These are phyloP conservation scores for Vigna unguiculata DNA, from an alignment of 306 rosid genomes.

Conservation along the genomic window DNA sequence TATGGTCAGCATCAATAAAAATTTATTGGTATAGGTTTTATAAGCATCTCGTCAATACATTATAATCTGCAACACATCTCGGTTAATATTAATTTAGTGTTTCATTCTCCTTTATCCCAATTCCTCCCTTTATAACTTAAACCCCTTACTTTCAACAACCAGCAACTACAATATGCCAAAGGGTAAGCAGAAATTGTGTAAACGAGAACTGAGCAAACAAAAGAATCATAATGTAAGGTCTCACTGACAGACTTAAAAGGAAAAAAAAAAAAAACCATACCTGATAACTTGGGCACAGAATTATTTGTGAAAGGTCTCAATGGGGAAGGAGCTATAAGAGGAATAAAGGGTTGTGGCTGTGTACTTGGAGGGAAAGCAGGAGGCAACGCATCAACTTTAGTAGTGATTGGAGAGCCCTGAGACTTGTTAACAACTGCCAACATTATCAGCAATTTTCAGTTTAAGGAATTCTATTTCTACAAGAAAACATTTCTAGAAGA, in stretches of 20 bases:
- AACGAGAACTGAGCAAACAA: slow-evolving; percentile 19
- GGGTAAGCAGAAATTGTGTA: neutral
- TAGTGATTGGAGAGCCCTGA: slow-evolving; percentile 37
- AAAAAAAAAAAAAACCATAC: slow-evolving; percentile 45
- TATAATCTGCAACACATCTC: neutral
- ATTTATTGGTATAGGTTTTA: neutral
- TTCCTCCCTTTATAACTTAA: neutral
- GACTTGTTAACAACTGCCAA: slow-evolving; percentile 49
- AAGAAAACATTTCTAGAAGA: neutral
- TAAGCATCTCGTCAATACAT: neutral
- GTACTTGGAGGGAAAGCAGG: slow-evolving; percentile 51
- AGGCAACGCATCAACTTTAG: slow-evolving; percentile 43
- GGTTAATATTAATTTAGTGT: neutral
- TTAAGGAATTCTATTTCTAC: neutral
- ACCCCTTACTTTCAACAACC: neutral
- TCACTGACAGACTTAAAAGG: slow-evolving; percentile 19
- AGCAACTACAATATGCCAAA: slow-evolving; percentile 27
- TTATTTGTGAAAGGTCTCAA: slow-evolving; percentile 58
- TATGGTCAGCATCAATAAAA: neutral
- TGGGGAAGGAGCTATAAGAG: slow-evolving; percentile 64
- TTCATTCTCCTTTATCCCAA: neutral
- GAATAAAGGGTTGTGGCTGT: slow-evolving; percentile 64
- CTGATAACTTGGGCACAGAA: slow-evolving; percentile 58
- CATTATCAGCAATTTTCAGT: slow-evolving; percentile 9
- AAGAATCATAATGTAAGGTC: slow-evolving; percentile 1